Percentiles rank a stretch among this genome's conserved stretches.
These are phyloP conservation scores for Talaromyces atroroseus DNA, from an alignment of 2,329 filamentous ascomycete genomes.

Conservation along the genomic window DNA sequence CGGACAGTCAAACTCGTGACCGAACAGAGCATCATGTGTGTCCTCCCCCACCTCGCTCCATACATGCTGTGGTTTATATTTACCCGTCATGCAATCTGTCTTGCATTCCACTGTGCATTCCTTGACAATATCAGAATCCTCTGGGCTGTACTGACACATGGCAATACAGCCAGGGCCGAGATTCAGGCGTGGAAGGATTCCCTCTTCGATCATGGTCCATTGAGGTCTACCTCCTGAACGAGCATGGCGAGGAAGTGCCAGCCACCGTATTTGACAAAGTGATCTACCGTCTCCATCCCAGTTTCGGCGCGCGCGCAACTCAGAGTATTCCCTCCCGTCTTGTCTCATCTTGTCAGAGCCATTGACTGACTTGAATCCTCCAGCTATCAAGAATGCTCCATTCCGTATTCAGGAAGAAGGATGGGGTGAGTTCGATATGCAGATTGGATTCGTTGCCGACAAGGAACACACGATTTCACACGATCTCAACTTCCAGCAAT, in stretches of 20 bases:
- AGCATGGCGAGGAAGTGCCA: constrained; percentile 75
- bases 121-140: neutral
- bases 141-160: neutral
- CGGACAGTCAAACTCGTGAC: constrained; percentile 89
- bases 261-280: constrained; percentile 88
- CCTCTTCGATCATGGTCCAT: constrained; percentile 93
- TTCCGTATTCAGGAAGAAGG: constrained; percentile 91
- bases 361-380: constrained; percentile 10
- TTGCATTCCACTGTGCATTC: neutral
- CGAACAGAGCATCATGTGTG: constrained; percentile 82
- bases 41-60: constrained; percentile 20
- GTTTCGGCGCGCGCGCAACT: constrained; percentile 72
- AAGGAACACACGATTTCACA: constrained; percentile 81
- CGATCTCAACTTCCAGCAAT: constrained; percentile 83
- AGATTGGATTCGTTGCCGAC: constrained; percentile 75
- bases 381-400: constrained; percentile 75
- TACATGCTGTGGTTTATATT: neutral
- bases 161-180: constrained; percentile 59
- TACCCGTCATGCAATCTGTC: neutral
- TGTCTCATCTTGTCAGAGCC: neutral
- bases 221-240: constrained; percentile 75
- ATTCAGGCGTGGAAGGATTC: constrained; percentile 76
- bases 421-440: constrained; percentile 98
- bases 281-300: constrained; percentile 87
- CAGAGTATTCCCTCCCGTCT: constrained; percentile 62